Evolutionary conservation across 2,329 filamentous ascomycete genomes (phyloP), one percentile per base, ranked within the genome.

Genomic region (Fusarium anguioides): DNA sequence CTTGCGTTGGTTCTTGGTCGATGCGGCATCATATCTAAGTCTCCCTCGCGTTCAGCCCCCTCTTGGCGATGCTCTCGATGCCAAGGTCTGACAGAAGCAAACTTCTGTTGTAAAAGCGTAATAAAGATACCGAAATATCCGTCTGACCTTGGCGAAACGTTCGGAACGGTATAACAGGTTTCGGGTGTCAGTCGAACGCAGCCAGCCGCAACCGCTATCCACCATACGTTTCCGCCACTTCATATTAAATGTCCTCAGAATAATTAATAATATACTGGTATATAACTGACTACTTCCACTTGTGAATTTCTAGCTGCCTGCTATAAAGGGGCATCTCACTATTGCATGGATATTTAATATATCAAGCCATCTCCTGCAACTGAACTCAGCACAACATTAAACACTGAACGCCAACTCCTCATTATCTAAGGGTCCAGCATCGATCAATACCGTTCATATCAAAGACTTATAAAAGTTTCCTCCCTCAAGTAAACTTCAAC

Each of bases 241-340:
- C 44, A 57, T 62, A 37, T 62, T 44, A 62, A 44, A 53, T 60
- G 55, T 54, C 35, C 39, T 48, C 35, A 23, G 29, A 26, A 18
- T 40, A 33, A 56, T 35, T 10, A 31, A 31, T 31, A 17, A 15
- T 31, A 3, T 31, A 6, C 27, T 12, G 14, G 42, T 23, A 61
- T 31, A 52, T 12, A 17, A 46, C 40, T 9, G 3, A 10, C 3
- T 21, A 14, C 18, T 31, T 14, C 29, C 23, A 18, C 10, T 24
- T 35, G 21, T 29, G 8, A 36, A 4, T 14, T 35, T 10, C n/a
- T 35, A 15, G 4, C n/a, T 7, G 27, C 17, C 24, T 14, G n/a
- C 14, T 20, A 23, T 17, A 27, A 52, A 33, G 46, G 36, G 29
- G 4, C 3, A 23, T 11, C n/a, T 41, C 4, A 11, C 18, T 17